Evolutionary conservation across 257 asterid genomes (phyloP).

Genomic region (Jacaranda mimosifolia): DNA sequence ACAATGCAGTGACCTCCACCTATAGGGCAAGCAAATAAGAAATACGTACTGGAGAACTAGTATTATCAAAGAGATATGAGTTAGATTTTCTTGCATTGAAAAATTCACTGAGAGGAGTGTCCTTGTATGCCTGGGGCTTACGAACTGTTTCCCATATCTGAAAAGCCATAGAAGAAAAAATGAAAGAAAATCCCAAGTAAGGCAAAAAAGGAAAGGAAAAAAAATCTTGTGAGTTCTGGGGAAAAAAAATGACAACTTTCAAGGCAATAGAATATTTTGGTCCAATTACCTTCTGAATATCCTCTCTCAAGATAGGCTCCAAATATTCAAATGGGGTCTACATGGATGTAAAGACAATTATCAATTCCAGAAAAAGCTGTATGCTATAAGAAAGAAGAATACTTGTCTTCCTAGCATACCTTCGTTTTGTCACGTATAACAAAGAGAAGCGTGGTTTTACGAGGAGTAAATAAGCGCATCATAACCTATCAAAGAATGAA

Average conservation of each 20-base stretch:
- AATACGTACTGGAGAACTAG: slow-evolving; percentile 1
- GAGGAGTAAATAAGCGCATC: slow-evolving; percentile 60
- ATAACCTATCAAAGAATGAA: slow-evolving; percentile 50
- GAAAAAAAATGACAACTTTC: background rate
- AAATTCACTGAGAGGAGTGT: slow-evolving; percentile 85
- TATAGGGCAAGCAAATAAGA: slow-evolving; percentile 38
- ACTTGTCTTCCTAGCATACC: slow-evolving; percentile 42
- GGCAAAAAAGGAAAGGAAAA: background rate
- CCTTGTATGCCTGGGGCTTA: slow-evolving; percentile 75
- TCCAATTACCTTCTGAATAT: slow-evolving; percentile 77
- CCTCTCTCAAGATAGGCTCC: slow-evolving; percentile 78
- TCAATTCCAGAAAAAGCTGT: slow-evolving; percentile 19
- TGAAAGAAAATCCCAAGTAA: background rate
- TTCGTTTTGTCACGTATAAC: slow-evolving; percentile 68
- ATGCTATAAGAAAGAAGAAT: slow-evolving; percentile 24
- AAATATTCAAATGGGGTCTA: slow-evolving; percentile 73
- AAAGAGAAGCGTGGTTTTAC: slow-evolving; percentile 62
- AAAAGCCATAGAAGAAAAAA: slow-evolving; percentile 4
- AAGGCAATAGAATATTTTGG: slow-evolving; percentile 13
- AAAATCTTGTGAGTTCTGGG: background rate
- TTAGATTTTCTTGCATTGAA: slow-evolving; percentile 67
- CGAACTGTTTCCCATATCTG: slow-evolving; percentile 94
- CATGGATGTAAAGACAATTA: slow-evolving; percentile 24
- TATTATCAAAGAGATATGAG: slow-evolving; percentile 16
- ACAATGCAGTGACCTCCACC: slow-evolving; percentile 64